phyloP scores from a whole-genome alignment of 2,329 filamentous ascomycete species.

The Alternaria metachromatica region DNA sequence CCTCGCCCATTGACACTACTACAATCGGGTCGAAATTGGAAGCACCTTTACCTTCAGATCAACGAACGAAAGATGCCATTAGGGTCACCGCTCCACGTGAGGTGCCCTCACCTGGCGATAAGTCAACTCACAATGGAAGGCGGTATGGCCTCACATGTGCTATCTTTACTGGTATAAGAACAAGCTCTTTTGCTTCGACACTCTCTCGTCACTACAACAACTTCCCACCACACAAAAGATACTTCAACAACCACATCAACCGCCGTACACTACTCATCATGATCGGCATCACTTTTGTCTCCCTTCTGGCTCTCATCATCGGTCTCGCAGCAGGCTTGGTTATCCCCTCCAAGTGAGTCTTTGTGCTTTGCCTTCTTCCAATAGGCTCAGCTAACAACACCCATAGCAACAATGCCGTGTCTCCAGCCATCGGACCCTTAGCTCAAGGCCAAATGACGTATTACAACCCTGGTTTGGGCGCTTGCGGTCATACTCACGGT shows the following conservation, averaged over 20 bases:
- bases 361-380: neutral
- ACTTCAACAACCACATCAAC: conserved; percentile 47
- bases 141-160: conserved; percentile 5
- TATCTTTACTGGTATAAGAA: conserved; percentile 16
- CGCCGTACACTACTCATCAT: conserved; percentile 49
- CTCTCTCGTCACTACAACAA: conserved; percentile 44
- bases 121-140: conserved; percentile 1
- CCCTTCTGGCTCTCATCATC: conserved; percentile 50
- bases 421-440: conserved; percentile 59
- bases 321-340: conserved; percentile 51
- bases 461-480: conserved; percentile 70
- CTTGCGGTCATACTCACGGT: conserved; percentile 68
- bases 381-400: conserved; percentile 12
- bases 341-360: conserved; percentile 25
- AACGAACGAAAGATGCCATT: conserved; percentile 5
- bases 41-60: neutral
- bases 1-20: conserved; percentile 8
- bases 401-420: conserved; percentile 52
- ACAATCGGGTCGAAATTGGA: neutral
- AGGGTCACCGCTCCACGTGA: neutral
- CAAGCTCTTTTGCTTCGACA: conserved; percentile 25
- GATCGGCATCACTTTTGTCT: conserved; percentile 39
- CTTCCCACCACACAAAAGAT: conserved; percentile 47
- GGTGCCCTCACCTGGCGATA: neutral
- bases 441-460: conserved; percentile 72